These are phyloP conservation scores for Pascua guehoae DNA, from an alignment of 1,284 basidiomycete species.

Conservation along the genomic window DNA sequence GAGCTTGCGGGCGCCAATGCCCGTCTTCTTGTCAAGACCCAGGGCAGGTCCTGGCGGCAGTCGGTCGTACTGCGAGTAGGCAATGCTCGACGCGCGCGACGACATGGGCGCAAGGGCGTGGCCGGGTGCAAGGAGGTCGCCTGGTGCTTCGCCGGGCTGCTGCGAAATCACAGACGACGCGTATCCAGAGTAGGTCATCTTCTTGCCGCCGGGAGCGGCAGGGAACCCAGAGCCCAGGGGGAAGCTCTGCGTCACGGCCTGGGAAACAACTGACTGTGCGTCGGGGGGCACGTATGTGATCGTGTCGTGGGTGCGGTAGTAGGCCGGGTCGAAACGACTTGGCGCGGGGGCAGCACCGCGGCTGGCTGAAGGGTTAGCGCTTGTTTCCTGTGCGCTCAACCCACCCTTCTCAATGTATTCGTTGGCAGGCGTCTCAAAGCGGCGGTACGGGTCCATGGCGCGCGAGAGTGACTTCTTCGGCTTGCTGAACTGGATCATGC, in stretches of 20 bases:
- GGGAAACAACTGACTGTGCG: slow-evolving; percentile 86
- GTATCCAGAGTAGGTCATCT: slow-evolving; percentile 66
- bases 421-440: slow-evolving; percentile 69
- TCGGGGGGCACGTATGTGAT: slow-evolving; percentile 93
- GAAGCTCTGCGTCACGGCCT: slow-evolving; percentile 80
- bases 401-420: slow-evolving; percentile 55
- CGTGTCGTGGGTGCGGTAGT: slow-evolving; percentile 92
- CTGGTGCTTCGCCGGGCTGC: slow-evolving; percentile 65
- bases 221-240: slow-evolving; percentile 65
- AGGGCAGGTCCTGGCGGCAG: slow-evolving; percentile 48
- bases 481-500: slow-evolving; percentile 99
- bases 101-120: slow-evolving; percentile 16
- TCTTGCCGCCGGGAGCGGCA: slow-evolving; percentile 57
- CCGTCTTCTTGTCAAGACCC: slow-evolving; percentile 14
- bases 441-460: slow-evolving; percentile 83
- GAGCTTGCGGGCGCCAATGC: slow-evolving; percentile 51
- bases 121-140: slow-evolving; percentile 53
- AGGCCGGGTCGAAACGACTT: slow-evolving; percentile 86
- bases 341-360: slow-evolving; percentile 61
- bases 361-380: slow-evolving; percentile 44
- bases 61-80: slow-evolving; percentile 75
- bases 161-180: slow-evolving; percentile 88
- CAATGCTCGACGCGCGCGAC: slow-evolving; percentile 54
- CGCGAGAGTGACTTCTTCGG: slow-evolving; percentile 79
- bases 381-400: slow-evolving; percentile 1